phyloP scores from a whole-genome alignment of 192 early-diverging fungal species.

The Coemansia sp. region DNA sequence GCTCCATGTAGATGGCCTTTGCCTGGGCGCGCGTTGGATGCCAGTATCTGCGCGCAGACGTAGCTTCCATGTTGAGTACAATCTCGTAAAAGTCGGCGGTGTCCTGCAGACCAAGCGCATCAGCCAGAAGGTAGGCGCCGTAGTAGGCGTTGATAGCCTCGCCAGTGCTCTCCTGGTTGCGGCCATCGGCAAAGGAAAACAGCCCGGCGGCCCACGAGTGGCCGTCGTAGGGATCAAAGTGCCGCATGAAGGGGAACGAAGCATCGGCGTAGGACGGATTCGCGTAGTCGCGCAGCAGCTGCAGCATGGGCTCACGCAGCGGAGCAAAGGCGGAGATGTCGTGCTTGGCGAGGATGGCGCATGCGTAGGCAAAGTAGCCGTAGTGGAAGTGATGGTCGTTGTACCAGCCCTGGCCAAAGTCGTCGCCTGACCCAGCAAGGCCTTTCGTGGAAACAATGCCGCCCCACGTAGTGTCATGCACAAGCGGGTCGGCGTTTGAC shows the following conservation, averaged over 20 bases:
- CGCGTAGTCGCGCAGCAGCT: conserved; percentile 61
- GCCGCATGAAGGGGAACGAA: conserved; percentile 58
- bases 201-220: conserved; percentile 68
- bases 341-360: conserved; percentile 54
- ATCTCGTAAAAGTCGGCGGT: conserved; percentile 51
- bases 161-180: conserved; percentile 58
- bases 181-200: conserved; percentile 51
- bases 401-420: conserved; percentile 60
- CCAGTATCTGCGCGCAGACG: conserved; percentile 56
- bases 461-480: conserved; percentile 56
- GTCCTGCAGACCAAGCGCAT: conserved; percentile 33
- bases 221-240: conserved; percentile 63
- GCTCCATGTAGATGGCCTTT: conserved; percentile 27
- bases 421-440: conserved; percentile 28
- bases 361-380: conserved; percentile 59
- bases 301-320: conserved; percentile 31
- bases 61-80: conserved; percentile 55
- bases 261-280: conserved; percentile 49
- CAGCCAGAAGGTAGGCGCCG: conserved; percentile 51
- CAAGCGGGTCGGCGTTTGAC: conserved; percentile 45
- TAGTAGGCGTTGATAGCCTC: conserved; percentile 63
- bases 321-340: conserved; percentile 35
- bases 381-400: conserved; percentile 68
- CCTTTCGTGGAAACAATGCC: conserved; percentile 50
- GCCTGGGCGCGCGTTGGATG: conserved; percentile 42